These are phyloP conservation scores for Amylostereum chailletii DNA, from an alignment of 1,284 basidiomycete species.

Conservation along the genomic window DNA sequence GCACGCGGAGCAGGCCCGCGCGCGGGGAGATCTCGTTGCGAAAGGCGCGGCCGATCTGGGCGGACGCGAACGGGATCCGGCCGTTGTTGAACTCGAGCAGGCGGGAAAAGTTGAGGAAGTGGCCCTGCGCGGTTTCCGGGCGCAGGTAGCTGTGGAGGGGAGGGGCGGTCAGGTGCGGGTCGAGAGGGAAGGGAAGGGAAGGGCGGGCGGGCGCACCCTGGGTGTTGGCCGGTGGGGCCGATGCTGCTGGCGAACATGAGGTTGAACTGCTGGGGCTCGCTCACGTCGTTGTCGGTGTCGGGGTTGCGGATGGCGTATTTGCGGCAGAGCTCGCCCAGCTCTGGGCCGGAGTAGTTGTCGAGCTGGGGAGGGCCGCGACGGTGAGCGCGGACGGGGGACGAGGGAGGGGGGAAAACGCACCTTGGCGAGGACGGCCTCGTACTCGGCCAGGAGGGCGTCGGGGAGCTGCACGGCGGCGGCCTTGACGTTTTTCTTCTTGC, in stretches of 20 bases:
- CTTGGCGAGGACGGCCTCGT: slow-evolving; percentile 81
- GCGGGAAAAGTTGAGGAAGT: slow-evolving; percentile 98
- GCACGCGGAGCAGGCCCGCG: slow-evolving; percentile 91
- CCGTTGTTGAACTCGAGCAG: slow-evolving; percentile 98
- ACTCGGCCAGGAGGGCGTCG: slow-evolving; percentile 71
- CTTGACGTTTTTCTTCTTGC: slow-evolving; percentile 81
- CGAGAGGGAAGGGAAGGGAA: not conserved
- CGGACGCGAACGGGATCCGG: slow-evolving; percentile 92
- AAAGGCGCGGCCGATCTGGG: slow-evolving; percentile 95
- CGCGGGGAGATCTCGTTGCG: slow-evolving; percentile 98
- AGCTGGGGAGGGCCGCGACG: slow-evolving; percentile 43
- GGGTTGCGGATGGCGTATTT: slow-evolving; percentile 86
- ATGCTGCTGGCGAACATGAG: slow-evolving; percentile 98
- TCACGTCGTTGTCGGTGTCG: slow-evolving; percentile 86
- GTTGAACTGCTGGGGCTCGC: slow-evolving; percentile 94
- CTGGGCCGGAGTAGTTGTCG: slow-evolving; percentile 89
- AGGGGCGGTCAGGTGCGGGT: not conserved
- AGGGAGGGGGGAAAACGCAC: slow-evolving; percentile 31
- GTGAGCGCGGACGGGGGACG: slow-evolving; percentile 2
- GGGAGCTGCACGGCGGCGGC: slow-evolving; percentile 68
- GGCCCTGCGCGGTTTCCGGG: slow-evolving; percentile 97
- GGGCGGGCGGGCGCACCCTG: slow-evolving; percentile 50
- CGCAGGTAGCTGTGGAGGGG: slow-evolving; percentile 68
- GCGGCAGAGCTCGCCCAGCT: slow-evolving; percentile 83
- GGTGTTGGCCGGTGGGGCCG: slow-evolving; percentile 95